Evolutionary conservation across 129 eudicot species (phyloP), one percentile per base, ranked within the genome.

Genomic region (Chrysanthemum seticuspe): DNA sequence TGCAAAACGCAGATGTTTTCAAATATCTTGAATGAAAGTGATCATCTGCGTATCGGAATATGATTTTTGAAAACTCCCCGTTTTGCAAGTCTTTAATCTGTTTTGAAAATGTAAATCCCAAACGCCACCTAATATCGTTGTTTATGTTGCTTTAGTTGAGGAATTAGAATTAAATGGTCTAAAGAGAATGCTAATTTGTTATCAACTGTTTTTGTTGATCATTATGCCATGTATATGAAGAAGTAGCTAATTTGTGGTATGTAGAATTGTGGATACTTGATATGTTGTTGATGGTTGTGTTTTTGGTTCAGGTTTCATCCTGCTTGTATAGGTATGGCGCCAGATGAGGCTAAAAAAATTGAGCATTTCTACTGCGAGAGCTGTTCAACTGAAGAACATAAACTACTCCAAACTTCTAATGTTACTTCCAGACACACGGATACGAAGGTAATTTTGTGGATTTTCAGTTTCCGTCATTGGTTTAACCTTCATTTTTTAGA

Each of bases 271-370:
- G 60, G 29, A 74, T 51, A 10, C 45, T 5, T 62, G 48, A 73
- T 49, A 52, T 74, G 77, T 5, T 60, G 10, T 18, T 36, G 1
- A 10, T 64, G 16, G 16, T 44, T 19, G 40, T 50, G 64, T 80
- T 81, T 76, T 55, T 79, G 75, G 56, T 74, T 65, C 81, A 94
- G 98, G 98, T 94, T 90, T 73, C 98, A 94, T 83, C 98, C 98
- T 56, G 76, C 86, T 74, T 94, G 98, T 83, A 87, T 94, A 72
- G 96, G 84, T 45, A 86, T 94, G 96, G 78, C 81, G 25, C 81
- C 84, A 6, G 98, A 94, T 79, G 97, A 90, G 60, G 98, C 98
- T 18, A 75, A 86, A 76, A 79, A 74, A 60, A 55, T 90, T 13
- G 97, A 94, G 66, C 96, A 87, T 83, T 92, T 92, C 86, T 85